These are phyloP conservation scores for Eutrema heterophyllum DNA, from an alignment of 345 rosid genomes.

Conservation along the genomic window DNA sequence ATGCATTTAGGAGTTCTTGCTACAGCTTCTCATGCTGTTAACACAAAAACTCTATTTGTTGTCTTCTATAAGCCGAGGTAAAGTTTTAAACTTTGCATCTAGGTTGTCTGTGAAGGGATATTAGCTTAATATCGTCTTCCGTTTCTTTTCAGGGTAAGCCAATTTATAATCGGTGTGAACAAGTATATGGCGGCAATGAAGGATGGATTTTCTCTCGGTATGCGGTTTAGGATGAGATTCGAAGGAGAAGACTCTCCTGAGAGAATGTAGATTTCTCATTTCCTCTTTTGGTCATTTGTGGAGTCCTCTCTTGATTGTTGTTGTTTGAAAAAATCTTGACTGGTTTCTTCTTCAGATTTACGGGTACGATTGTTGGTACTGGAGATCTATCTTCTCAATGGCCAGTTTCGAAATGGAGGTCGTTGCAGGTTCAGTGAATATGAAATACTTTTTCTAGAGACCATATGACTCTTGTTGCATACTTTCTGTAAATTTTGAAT, in stretches of 20 bases:
- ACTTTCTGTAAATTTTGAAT: background rate
- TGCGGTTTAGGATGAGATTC: constrained; percentile 77
- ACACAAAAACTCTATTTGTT: constrained; percentile 49
- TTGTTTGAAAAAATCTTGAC: background rate
- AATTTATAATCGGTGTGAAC: constrained; percentile 55
- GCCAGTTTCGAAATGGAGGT: constrained; percentile 70
- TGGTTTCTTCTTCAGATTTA: constrained; percentile 42
- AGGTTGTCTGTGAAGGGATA: background rate
- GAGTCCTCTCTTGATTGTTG: background rate
- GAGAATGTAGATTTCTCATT: constrained; percentile 39
- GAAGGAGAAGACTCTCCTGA: constrained; percentile 80
- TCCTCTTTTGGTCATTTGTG: background rate
- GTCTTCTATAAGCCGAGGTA: constrained; percentile 81
- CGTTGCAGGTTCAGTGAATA: constrained; percentile 52
- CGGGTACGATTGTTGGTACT: constrained; percentile 63
- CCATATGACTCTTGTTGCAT: background rate
- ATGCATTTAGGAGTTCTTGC: constrained; percentile 87
- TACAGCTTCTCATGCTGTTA: constrained; percentile 72
- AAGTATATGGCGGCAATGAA: constrained; percentile 51
- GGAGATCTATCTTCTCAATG: constrained; percentile 61
- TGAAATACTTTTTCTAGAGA: background rate
- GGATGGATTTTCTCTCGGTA: constrained; percentile 45
- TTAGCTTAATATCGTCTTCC: background rate
- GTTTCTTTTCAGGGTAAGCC: constrained; percentile 52
- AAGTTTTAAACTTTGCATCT: background rate